phyloP scores from a whole-genome alignment of 306 rosid genomes.

The Prosopis cineraria region DNA sequence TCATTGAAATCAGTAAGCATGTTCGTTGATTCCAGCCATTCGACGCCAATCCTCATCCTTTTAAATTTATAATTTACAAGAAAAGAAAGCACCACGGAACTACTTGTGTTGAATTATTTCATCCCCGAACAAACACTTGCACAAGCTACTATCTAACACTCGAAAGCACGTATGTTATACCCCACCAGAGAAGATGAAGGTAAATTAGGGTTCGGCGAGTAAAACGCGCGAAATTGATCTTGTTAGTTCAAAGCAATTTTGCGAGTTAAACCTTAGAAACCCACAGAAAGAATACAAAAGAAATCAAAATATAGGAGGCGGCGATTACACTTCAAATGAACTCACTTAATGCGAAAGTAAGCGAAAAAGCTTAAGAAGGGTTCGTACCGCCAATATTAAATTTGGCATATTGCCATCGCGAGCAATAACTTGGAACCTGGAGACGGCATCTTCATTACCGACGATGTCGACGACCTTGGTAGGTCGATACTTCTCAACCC shows the following conservation, averaged over 20 bases:
- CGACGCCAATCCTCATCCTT: background rate
- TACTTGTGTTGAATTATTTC: background rate
- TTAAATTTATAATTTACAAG: background rate
- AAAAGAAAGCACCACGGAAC: background rate
- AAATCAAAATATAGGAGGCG: background rate
- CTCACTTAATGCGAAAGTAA: background rate
- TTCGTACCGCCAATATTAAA: conserved; percentile 65
- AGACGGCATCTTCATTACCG: conserved; percentile 89
- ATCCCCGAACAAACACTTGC: background rate
- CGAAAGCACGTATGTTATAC: background rate
- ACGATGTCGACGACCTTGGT: conserved; percentile 78
- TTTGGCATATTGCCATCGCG: conserved; percentile 98
- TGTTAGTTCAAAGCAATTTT: background rate
- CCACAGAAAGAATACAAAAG: background rate
- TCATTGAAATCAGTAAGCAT: background rate
- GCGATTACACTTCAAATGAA: background rate
- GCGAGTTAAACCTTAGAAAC: background rate
- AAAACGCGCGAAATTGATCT: background rate
- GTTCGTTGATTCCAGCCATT: background rate
- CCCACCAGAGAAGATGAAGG: background rate
- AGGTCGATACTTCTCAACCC: conserved; percentile 98
- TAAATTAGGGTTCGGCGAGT: background rate
- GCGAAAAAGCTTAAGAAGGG: background rate
- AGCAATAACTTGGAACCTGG: conserved; percentile 88
- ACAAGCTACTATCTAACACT: background rate